phyloP scores from a whole-genome alignment of 768 basidiomycete species.

The Coprinopsis strossmayeri region DNA sequence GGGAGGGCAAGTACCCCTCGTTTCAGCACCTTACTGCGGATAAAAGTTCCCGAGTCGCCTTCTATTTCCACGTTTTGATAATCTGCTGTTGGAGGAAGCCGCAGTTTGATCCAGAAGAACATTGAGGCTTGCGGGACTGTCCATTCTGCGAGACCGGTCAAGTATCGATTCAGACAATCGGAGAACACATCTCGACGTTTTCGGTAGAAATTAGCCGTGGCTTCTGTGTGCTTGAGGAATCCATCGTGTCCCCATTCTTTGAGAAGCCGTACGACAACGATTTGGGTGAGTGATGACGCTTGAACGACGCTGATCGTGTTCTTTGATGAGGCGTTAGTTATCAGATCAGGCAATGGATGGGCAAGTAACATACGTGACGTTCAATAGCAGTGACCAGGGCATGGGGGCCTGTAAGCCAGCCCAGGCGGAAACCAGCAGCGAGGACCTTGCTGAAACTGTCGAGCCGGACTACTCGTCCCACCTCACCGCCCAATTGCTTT shows the following conservation, averaged over 20 bases:
- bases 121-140: slow-evolving; percentile 67
- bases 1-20: slow-evolving; percentile 82
- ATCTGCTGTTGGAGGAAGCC: slow-evolving; percentile 10
- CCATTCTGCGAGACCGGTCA: slow-evolving; percentile 70
- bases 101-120: slow-evolving; percentile 71
- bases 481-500: slow-evolving; percentile 42
- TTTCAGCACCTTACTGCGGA: slow-evolving; percentile 61
- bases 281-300: slow-evolving; percentile 51
- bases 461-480: slow-evolving; percentile 75
- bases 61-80: slow-evolving; percentile 15
- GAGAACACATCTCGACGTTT: slow-evolving; percentile 68
- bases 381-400: slow-evolving; percentile 61
- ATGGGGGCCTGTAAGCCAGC: slow-evolving; percentile 69
- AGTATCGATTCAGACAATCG: slow-evolving; percentile 56
- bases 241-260: slow-evolving; percentile 66
- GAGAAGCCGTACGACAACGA: slow-evolving; percentile 48
- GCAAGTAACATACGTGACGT: slow-evolving; percentile 41
- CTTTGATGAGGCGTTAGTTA: slow-evolving; percentile 21
- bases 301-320: slow-evolving; percentile 59
- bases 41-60: slow-evolving; percentile 62
- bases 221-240: slow-evolving; percentile 57
- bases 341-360: background rate
- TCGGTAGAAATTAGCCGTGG: slow-evolving; percentile 64
- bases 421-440: slow-evolving; percentile 67
- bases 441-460: slow-evolving; percentile 83